Conservation (phyloP, 345 rosid genomes). For the Melaleuca alternifolia region DNA sequence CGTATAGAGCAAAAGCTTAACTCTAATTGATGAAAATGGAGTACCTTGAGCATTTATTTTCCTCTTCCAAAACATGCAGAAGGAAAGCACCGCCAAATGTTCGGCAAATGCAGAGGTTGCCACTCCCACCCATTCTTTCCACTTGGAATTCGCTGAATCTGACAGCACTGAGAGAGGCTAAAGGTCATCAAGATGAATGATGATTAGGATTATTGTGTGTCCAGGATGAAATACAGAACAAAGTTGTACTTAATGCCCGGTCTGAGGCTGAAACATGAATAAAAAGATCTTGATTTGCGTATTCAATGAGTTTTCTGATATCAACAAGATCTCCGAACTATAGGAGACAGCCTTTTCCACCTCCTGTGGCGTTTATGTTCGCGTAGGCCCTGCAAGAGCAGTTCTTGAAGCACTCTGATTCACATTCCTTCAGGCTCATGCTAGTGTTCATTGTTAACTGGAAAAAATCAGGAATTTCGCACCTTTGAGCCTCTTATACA, state of each 20-base stretch:
- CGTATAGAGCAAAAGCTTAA: background rate
- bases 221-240: no score
- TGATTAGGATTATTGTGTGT: background rate
- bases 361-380: background rate
- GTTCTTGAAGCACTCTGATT: background rate
- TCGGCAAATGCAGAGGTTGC: background rate
- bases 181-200: background rate
- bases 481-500: background rate
- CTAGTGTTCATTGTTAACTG: background rate
- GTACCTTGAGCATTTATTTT: background rate
- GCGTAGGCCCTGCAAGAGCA: background rate
- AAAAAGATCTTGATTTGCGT: background rate
- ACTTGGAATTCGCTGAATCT: background rate
- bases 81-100: background rate
- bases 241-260: no score
- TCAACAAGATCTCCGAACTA: background rate
- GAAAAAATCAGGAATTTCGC: constrained; percentile 6
- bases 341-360: background rate
- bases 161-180: background rate
- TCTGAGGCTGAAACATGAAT: background rate
- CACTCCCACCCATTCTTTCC: background rate
- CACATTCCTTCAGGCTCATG: background rate
- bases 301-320: background rate
- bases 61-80: background rate
- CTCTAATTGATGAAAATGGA: background rate